Percentiles rank a stretch among this genome's conserved stretches.
These are phyloP conservation scores for Ailanthus altissimus DNA, from an alignment of 345 rosid species.

Conservation along the genomic window DNA sequence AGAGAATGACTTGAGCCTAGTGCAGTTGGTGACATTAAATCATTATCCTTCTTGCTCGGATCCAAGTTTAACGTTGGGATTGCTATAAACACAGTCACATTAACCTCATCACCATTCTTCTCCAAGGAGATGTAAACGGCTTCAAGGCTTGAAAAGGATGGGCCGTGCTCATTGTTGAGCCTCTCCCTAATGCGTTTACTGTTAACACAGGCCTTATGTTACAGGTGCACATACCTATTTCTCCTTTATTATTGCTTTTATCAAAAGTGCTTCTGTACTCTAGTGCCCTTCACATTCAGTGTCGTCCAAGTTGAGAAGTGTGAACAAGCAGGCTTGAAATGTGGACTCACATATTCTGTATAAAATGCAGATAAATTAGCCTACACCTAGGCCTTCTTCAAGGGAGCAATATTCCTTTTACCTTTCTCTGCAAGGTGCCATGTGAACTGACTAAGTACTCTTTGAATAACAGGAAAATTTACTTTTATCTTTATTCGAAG, in stretches of 20 bases:
- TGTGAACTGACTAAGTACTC: background rate
- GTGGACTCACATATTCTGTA: slow-evolving; percentile 3
- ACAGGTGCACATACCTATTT: background rate
- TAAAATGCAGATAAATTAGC: background rate
- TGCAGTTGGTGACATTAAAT: background rate
- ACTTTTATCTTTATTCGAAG: background rate
- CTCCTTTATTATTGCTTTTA: background rate
- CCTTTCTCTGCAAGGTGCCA: background rate
- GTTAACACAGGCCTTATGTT: slow-evolving; percentile 27
- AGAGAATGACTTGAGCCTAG: background rate
- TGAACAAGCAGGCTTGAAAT: background rate
- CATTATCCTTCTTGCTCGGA: slow-evolving; percentile 22
- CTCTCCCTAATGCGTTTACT: slow-evolving; percentile 30
- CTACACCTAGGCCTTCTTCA: background rate
- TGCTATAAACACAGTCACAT: slow-evolving; percentile 21
- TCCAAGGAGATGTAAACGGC: slow-evolving; percentile 19
- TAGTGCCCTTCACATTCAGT: background rate
- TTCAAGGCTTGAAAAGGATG: slow-evolving; percentile 30
- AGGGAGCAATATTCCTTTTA: background rate
- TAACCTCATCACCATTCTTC: slow-evolving; percentile 19
- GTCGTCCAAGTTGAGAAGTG: slow-evolving; percentile 20
- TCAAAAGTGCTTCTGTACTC: background rate
- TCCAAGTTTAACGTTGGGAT: slow-evolving; percentile 23
- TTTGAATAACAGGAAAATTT: background rate
- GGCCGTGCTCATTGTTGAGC: slow-evolving; percentile 25